Evolutionary conservation across 192 early-diverging fungal genomes (phyloP).

Genomic region (Fimicolochytrium jonesii): DNA sequence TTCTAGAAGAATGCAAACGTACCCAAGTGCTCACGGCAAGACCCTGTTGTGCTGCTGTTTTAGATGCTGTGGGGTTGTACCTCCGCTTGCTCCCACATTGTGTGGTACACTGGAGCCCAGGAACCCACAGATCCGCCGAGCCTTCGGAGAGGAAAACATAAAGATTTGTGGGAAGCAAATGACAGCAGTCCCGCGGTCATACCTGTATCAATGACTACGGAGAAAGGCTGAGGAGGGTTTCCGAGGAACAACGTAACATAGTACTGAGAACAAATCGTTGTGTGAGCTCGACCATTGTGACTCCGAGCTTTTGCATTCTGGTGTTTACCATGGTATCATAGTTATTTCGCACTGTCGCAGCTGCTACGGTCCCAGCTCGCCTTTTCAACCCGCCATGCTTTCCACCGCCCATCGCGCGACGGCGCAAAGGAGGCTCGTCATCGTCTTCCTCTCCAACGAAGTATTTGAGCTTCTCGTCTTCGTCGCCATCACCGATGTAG

Average conservation of each 20-base stretch:
- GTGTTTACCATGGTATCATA: slow-evolving; percentile 10
- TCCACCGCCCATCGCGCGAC: not conserved
- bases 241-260: slow-evolving; percentile 18
- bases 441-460: slow-evolving; percentile 21
- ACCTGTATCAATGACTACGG: slow-evolving; percentile 28
- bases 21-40: slow-evolving; percentile 9
- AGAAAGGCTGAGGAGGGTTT: slow-evolving; percentile 9
- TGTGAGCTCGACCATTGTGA: no score
- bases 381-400: slow-evolving; percentile 8
- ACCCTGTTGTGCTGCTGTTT: slow-evolving; percentile 8
- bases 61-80: slow-evolving; percentile 15
- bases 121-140: slow-evolving; percentile 27
- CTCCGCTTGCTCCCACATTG: not conserved
- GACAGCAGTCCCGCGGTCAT: not conserved
- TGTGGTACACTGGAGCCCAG: not conserved
- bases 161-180: no score
- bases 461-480: slow-evolving; percentile 18
- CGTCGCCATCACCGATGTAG: slow-evolving; percentile 16
- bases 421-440: not conserved
- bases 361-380: slow-evolving; percentile 8
- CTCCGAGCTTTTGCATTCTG: not conserved
- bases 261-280: slow-evolving; percentile 16
- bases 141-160: not conserved
- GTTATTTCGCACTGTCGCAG: no score
- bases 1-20: not conserved